A percentile compares a stretch with the other conserved stretches of the same genome.
These are phyloP conservation scores for Handroanthus guayacan DNA, from an alignment of 257 asterid genomes.

Conservation along the genomic window DNA sequence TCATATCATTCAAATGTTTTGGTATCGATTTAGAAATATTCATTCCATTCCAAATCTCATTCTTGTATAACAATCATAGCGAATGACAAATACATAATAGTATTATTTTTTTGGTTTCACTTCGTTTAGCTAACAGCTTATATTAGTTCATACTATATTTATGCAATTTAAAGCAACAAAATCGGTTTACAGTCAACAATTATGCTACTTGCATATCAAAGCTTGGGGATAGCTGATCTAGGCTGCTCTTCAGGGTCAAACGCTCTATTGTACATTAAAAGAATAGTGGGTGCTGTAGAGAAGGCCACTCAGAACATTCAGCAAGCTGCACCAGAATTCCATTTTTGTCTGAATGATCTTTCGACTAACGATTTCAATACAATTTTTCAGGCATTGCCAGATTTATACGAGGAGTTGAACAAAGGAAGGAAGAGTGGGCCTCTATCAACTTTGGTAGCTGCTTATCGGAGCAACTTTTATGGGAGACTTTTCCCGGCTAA, in stretches of 20 bases:
- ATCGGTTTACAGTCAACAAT: no score
- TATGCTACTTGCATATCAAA: neutral
- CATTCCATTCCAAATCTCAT: no score
- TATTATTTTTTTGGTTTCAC: no score
- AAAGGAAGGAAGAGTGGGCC: slow-evolving; percentile 26
- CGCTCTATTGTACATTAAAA: slow-evolving; percentile 46
- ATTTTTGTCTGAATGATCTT: slow-evolving; percentile 65
- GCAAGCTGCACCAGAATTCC: slow-evolving; percentile 49
- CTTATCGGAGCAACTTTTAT: slow-evolving; percentile 66
- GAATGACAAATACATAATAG: no score
- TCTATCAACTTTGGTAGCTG: slow-evolving; percentile 53
- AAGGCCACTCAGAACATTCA: neutral
- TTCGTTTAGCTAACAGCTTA: no score
- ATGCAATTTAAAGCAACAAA: no score
- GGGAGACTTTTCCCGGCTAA: slow-evolving; percentile 64
- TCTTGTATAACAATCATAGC: no score
- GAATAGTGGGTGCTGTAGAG: slow-evolving; percentile 45
- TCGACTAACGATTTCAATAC: slow-evolving; percentile 71
- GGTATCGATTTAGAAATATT: no score
- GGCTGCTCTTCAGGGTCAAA: slow-evolving; percentile 74
- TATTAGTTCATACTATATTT: no score
- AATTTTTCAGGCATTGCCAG: slow-evolving; percentile 63
- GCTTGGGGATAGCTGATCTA: slow-evolving; percentile 67
- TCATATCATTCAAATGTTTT: no score
- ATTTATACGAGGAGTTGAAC: slow-evolving; percentile 45